Base-by-base conservation (phyloP, 495 filamentous ascomycete genomes). In the Penicillium mononematosum region DNA sequence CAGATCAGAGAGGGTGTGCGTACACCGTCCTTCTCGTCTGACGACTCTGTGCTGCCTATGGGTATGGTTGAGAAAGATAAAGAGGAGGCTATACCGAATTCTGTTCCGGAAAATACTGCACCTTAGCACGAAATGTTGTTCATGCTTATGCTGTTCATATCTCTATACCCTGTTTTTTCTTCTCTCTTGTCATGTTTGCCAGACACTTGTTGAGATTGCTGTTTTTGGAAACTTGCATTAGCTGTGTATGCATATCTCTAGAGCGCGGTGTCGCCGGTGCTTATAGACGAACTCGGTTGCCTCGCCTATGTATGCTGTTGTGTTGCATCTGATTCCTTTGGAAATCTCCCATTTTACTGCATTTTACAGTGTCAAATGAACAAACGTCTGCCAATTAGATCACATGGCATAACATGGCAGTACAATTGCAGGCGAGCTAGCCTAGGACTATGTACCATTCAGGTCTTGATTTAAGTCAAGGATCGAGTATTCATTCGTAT, bases 1-100 rank as follows among this genome's bases (percentile, higher is more conserved):
- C 74, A 75, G 46, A 67, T 76, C 20, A 64, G 75, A 12, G 76
- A 79, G 48, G 73, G 75, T 38, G 65, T 75, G 20, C 67, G 64
- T 9, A 68, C 67, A 9, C 62, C 69, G 24, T 75, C 73, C 2
- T 69, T 75, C 29, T 74, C 74, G 5, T 75, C 73, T 6, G 73
- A 75, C 25, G 74, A 75, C 45, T 75, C 69, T 29, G 66, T 65
- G 14, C 20, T 62, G 34, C 56, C 62, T 3, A 60, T 65, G 62
- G 61, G 57, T 6, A 60, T 69, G 61, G 54, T 52, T 9, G 64
- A 62, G 41, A 65, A 58, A 44, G 60, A 65, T 22, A 71, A 66
- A 50, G 68, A 69, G 22, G 62, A 71, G 25, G 19, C 34, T 55
- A 58, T 55, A 53, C 61, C 58, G 32, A 49, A 55, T 25, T 55